A percentile compares a stretch with the other conserved stretches of the same genome.
Conservation (phyloP, 306 rosid genomes). For the Sicyos edulis region DNA sequence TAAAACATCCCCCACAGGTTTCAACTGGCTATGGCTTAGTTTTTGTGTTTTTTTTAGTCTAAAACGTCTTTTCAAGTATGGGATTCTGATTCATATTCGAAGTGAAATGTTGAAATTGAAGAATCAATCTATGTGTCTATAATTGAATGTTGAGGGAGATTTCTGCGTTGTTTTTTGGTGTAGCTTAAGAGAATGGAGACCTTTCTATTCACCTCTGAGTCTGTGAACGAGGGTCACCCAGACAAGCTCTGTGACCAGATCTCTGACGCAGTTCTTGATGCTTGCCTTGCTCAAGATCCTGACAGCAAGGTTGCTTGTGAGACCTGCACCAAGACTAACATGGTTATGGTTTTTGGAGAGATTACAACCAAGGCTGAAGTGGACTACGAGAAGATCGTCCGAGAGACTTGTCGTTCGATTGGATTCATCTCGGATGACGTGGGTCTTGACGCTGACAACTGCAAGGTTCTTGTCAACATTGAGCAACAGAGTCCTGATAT, state of each 20-base stretch:
- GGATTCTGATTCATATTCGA: not conserved
- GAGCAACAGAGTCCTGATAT: conserved; percentile 26
- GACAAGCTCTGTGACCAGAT: conserved; percentile 40
- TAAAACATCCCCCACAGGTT: no score
- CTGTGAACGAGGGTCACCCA: conserved; percentile 49
- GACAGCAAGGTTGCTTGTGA: conserved; percentile 42
- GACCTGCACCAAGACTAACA: conserved; percentile 39
- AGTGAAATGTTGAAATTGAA: conserved; percentile 13
- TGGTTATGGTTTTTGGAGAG: conserved; percentile 38
- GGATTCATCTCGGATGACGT: conserved; percentile 39
- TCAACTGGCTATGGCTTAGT: not conserved
- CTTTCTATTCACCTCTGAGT: conserved; percentile 39
- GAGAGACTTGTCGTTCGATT: conserved; percentile 33
- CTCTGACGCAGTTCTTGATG: conserved; percentile 39
- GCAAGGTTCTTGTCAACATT: conserved; percentile 35
- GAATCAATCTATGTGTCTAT: not conserved
- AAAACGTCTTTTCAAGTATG: no score
- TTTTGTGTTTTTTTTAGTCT: not conserved
- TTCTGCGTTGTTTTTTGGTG: not conserved
- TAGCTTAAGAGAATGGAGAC: conserved; percentile 34
- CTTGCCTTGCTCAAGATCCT: conserved; percentile 36
- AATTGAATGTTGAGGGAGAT: not conserved
- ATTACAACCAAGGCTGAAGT: conserved; percentile 37
- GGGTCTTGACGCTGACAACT: conserved; percentile 41
- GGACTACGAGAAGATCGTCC: conserved; percentile 41